Evolutionary conservation across 306 rosid species (phyloP), one percentile per base, ranked within the genome.

Genomic region (Fragaria iinumae): DNA sequence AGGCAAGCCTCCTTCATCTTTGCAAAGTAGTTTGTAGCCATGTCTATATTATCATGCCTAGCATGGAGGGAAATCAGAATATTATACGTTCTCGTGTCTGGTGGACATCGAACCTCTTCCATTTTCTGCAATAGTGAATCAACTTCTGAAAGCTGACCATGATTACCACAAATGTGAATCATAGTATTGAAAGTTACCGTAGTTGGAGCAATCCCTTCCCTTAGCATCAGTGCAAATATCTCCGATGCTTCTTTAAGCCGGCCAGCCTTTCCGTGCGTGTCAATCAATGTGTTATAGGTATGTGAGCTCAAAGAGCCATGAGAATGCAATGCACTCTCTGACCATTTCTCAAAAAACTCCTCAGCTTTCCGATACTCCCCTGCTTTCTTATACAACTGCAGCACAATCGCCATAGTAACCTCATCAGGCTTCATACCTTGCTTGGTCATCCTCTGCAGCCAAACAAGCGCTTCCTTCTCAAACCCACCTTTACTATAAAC

Each of bases 341-440:
- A 90, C 97, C 97, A 94, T 75, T 82, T 89, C 69, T 80, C 76
- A 83, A 91, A 91, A 87, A 88, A 91, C 5, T 79, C 92, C 85
- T 89, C 96, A 1, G 97, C 97, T 75, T 91, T 94, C 71, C 48
- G 83, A 82, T 88, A 90, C 69, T 90, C 96, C 13, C 97, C 96
- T 0, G 91, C 90, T 76, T 88, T 90, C 92, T 94, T 94, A 70
- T 90, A 91, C 89, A 94, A 47, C 73, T 92, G 98, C 82, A 94
- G 89, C 8, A 94, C 95, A 78, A 86, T 94, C 75, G 88, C 97
- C 98, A 94, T 85, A 7, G 97, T 94, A 36, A 94, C 91, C 87
- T 94, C 98, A 84, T 94, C 98, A 13, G 97, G 97, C 47, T 86
- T 90, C 88, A 94, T 87, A 45, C 95, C 91, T 21, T 88, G 87